A percentile compares a stretch with the other conserved stretches of the same genome.
These are phyloP conservation scores for Epicoccum nigrum DNA, from an alignment of 2,329 filamentous ascomycete species.

Conservation along the genomic window DNA sequence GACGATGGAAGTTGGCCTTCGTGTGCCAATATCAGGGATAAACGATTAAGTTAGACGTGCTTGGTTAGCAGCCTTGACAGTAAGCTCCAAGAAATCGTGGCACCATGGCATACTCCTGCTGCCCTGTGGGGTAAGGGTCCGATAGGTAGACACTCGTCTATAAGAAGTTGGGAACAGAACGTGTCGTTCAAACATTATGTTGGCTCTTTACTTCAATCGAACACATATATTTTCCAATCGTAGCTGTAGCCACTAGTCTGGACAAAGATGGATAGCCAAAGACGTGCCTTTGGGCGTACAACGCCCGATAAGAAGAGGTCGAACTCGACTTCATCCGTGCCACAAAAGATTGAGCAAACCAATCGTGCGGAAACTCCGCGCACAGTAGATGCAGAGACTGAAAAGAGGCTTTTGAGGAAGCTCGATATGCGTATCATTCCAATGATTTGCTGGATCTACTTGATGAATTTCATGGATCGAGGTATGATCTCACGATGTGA, in stretches of 20 bases:
- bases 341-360: slow-evolving; percentile 22
- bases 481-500: slow-evolving; percentile 33
- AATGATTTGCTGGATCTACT: slow-evolving; percentile 62
- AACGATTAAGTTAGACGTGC: not conserved
- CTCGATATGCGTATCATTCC: slow-evolving; percentile 57
- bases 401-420: slow-evolving; percentile 55
- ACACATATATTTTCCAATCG: too few relatives aligned
- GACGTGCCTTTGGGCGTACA: not conserved
- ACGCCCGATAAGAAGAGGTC: slow-evolving; percentile 17
- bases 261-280: slow-evolving; percentile 5
- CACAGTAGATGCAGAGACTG: slow-evolving; percentile 52
- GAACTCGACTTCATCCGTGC: slow-evolving; percentile 17
- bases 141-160: not conserved
- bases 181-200: too few relatives aligned
- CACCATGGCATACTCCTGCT: slow-evolving; percentile 19
- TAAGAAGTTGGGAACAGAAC: slow-evolving; percentile 1
- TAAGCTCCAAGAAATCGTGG: slow-evolving; percentile 15
- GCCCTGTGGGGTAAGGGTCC: slow-evolving; percentile 16
- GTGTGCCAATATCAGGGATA: slow-evolving; percentile 1
- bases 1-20: not conserved
- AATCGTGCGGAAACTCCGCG: slow-evolving; percentile 13
- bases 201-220: too few relatives aligned
- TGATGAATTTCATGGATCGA: slow-evolving; percentile 55
- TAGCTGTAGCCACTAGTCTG: too few relatives aligned
- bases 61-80: slow-evolving; percentile 17